These are phyloP conservation scores for Apiospora phragmitis DNA, from an alignment of 2,329 filamentous ascomycete species.

Conservation along the genomic window DNA sequence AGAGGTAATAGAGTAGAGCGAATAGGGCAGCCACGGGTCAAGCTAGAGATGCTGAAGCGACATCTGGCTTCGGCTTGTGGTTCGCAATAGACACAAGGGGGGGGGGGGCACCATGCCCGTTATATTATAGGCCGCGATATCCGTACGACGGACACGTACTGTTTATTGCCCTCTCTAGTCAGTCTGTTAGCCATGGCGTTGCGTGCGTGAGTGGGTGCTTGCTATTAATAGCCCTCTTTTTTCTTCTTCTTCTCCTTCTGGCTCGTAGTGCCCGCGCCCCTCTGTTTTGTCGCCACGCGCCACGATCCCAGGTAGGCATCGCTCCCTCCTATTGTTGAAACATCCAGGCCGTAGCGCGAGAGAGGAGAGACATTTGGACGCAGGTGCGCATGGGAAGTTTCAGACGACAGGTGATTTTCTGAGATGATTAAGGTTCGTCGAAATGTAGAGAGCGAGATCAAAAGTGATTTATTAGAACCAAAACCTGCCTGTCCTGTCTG, in stretches of 20 bases:
- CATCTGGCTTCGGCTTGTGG: background rate
- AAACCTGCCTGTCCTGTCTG: background rate
- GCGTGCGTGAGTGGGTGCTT: background rate
- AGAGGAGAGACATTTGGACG: background rate
- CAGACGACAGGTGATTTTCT: background rate
- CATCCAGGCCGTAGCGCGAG: background rate
- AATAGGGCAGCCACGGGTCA: background rate
- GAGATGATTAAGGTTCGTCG: background rate
- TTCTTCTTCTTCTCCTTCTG: background rate
- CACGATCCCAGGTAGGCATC: background rate
- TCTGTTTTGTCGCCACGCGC: background rate
- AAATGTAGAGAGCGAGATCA: background rate
- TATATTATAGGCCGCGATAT: slow-evolving; percentile 6
- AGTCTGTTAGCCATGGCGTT: background rate
- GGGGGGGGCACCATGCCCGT: background rate
- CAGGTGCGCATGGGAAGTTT: background rate
- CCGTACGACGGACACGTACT: background rate
- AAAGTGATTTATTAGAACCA: too few relatives aligned
- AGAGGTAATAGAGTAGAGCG: background rate
- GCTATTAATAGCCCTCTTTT: slow-evolving; percentile 8
- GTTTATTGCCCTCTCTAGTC: background rate
- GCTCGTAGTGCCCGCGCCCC: slow-evolving; percentile 1
- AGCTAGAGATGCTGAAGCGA: background rate
- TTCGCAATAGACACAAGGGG: background rate
- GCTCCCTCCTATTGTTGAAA: background rate